Conservation (phyloP, 2,329 filamentous ascomycete species). For the Alternaria sp. region DNA sequence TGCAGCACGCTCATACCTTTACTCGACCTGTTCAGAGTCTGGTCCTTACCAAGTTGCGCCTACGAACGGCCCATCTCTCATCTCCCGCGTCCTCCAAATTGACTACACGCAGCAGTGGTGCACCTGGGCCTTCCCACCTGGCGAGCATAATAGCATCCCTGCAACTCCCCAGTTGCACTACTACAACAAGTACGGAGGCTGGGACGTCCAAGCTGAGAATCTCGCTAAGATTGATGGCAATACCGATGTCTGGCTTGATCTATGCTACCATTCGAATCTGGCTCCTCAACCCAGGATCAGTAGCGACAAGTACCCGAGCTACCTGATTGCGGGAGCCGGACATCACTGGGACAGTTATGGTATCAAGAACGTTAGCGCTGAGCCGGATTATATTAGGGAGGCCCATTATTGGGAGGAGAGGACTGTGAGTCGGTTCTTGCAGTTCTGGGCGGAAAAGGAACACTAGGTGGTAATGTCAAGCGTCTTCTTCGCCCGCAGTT, state of each 20-base stretch:
- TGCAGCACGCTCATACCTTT: conserved; percentile 58
- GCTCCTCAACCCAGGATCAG: conserved; percentile 49
- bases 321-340: conserved; percentile 61
- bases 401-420: conserved; percentile 62
- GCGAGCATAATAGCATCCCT: conserved; percentile 57
- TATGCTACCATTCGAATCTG: conserved; percentile 61
- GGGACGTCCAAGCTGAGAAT: conserved; percentile 57
- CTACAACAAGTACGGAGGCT: conserved; percentile 60
- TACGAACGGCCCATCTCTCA: conserved; percentile 54
- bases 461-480: neutral
- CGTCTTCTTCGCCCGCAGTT: neutral
- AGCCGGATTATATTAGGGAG: conserved; percentile 62
- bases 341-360: conserved; percentile 63
- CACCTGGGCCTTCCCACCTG: conserved; percentile 62
- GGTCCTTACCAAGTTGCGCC: conserved; percentile 62
- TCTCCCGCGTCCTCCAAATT: conserved; percentile 59
- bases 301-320: conserved; percentile 58
- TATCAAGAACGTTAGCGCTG: conserved; percentile 52
- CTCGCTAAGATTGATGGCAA: conserved; percentile 63
- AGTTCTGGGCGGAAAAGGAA: conserved; percentile 21
- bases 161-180: conserved; percentile 53
- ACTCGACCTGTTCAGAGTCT: conserved; percentile 60
- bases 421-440: conserved; percentile 53
- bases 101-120: conserved; percentile 66
- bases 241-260: conserved; percentile 62